Conservation (phyloP, 768 basidiomycete species). For the Lentinula sp. region DNA sequence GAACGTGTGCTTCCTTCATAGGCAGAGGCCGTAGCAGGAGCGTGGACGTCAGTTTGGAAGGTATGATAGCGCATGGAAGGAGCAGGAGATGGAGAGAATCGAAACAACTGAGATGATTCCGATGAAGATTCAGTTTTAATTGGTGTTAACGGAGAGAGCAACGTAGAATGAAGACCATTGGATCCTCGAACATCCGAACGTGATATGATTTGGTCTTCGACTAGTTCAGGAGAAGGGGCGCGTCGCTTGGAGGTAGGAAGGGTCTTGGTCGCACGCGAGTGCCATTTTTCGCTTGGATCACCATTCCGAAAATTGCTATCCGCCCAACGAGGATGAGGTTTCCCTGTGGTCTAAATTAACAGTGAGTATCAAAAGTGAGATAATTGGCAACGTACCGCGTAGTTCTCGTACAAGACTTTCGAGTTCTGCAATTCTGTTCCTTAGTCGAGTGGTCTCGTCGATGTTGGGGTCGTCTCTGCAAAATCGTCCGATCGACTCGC, state of each 20-base stretch:
- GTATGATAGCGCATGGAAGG: slow-evolving; percentile 49
- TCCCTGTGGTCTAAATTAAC: slow-evolving; percentile 38
- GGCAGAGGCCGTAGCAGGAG: slow-evolving; percentile 26
- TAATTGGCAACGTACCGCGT: slow-evolving; percentile 46
- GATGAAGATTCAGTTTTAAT: slow-evolving; percentile 62
- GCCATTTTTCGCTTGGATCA: slow-evolving; percentile 81
- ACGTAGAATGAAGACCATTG: slow-evolving; percentile 18
- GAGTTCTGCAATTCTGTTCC: slow-evolving; percentile 87
- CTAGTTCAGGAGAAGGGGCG: slow-evolving; percentile 11
- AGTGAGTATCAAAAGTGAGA: slow-evolving; percentile 4
- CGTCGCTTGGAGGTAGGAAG: slow-evolving; percentile 37
- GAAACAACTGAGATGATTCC: slow-evolving; percentile 55
- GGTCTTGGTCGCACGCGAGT: slow-evolving; percentile 75
- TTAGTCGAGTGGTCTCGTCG: slow-evolving; percentile 82
- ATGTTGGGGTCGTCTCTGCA: slow-evolving; percentile 77
- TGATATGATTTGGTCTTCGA: slow-evolving; percentile 3
- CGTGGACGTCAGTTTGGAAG: slow-evolving; percentile 40
- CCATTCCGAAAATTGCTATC: slow-evolving; percentile 74
- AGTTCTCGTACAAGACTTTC: slow-evolving; percentile 89
- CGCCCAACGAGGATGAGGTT: slow-evolving; percentile 85
- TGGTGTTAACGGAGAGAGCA: slow-evolving; percentile 23
- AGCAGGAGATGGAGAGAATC: slow-evolving; percentile 59
- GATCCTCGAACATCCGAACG: slow-evolving; percentile 15
- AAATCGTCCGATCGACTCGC: neutral
- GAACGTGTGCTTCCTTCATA: slow-evolving; percentile 26